phyloP scores from a whole-genome alignment of 108 stramenopile species.

The Cyclostephanos tholiformis region DNA sequence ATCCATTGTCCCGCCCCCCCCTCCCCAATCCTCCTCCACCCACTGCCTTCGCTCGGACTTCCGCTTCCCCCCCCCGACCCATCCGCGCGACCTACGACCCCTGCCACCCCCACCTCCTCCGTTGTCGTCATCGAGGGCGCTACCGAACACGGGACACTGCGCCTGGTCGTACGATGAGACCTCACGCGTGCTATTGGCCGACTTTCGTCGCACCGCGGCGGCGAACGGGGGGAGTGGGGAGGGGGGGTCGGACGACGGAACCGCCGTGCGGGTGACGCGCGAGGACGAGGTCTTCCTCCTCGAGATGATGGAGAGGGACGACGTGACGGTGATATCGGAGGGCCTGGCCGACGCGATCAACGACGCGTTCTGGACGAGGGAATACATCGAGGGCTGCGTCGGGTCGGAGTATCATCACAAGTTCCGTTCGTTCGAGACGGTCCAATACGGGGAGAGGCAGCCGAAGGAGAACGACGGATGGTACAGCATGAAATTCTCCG shows the following conservation, averaged over 20 bases:
- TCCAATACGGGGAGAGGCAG: slow-evolving; percentile 1
- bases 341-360: slow-evolving; percentile 54
- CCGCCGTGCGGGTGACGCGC: not conserved
- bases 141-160: slow-evolving; percentile 56
- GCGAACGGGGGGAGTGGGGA: not conserved
- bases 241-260: not conserved
- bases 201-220: slow-evolving; percentile 35
- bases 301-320: slow-evolving; percentile 68
- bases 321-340: slow-evolving; percentile 67
- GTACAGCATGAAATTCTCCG: slow-evolving; percentile 61
- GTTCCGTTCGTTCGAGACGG: slow-evolving; percentile 58
- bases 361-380: slow-evolving; percentile 48
- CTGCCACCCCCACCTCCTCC: slow-evolving; percentile 53
- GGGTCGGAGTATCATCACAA: slow-evolving; percentile 61
- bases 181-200: slow-evolving; percentile 57
- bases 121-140: not conserved
- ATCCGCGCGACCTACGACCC: slow-evolving; percentile 31
- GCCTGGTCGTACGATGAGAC: slow-evolving; percentile 62
- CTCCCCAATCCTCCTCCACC: slow-evolving; percentile 1
- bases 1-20: too few relatives aligned
- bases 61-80: slow-evolving; percentile 8
- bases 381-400: slow-evolving; percentile 42
- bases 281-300: slow-evolving; percentile 60
- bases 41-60: too few relatives aligned
- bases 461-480: slow-evolving; percentile 31